Base-by-base conservation (phyloP, 768 basidiomycete species). In the Chalciporus pseudorubinellus region DNA sequence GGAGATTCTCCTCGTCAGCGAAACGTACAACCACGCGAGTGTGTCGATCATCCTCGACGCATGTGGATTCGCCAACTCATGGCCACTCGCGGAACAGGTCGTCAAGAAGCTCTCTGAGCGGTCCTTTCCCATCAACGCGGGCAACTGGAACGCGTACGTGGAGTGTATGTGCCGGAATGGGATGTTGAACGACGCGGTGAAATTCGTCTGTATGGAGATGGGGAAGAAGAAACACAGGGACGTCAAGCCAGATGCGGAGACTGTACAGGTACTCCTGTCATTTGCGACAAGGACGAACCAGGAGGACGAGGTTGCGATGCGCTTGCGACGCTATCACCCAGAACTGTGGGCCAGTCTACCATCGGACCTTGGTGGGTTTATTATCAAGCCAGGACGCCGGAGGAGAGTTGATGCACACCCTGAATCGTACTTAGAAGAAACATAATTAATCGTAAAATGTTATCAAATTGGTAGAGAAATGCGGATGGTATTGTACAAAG, bases 21-120 rank as follows among this genome's bases (percentile, higher is more conserved):
- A 78, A 16, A 74, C 71, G 42, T 84, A 79, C 60, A 79, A 85
- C 66, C 70, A 81, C 47, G 68, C 76, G 49, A 87, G 82, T 53
- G 78, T 98, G 45, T 89, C 82, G 70, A 88, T 94, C 72, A 84
- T 94, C 55, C 67, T 95, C 26, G 93, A 95, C 62, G 84, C 88
- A 1, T 95, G 92, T 58, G 90, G 86, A 1, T 81, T 75, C 57
- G 77, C 83, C 8, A 71, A 75, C 4, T 75, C 81, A 11, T 65
- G 74, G 56, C 70, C 70, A 19, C 70, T 78, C 16, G 89, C 84
- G 0, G 72, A 71, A 46, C 73, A 76, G 39, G 79, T 89, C 31
- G 79, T 81, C 70, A 55, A 64, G 26, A 81, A 78, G 61, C 73
- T 87, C 44, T 66, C 67, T 24, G 73, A 68, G 46, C 73, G 73